Evolutionary conservation across 2,329 filamentous ascomycete genomes (phyloP).

Genomic region (Massarina eburnea): DNA sequence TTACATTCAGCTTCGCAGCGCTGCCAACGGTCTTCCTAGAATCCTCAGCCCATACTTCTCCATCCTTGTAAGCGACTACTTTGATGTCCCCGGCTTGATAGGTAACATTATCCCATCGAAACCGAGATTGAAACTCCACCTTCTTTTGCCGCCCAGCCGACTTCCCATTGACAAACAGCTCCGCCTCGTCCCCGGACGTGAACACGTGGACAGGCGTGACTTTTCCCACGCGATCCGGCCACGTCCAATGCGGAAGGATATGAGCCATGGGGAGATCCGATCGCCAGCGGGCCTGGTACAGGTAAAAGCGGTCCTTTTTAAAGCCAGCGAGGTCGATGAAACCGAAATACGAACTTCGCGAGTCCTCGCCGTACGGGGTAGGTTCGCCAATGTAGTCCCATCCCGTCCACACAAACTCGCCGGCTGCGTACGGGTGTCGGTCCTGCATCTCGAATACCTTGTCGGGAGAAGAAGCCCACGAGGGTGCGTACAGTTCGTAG

Average conservation of each 20-base stretch:
- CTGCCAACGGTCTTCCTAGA: slow-evolving; percentile 47
- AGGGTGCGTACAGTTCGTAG: slow-evolving; percentile 55
- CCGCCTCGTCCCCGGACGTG: slow-evolving; percentile 55
- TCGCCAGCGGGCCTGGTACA: slow-evolving; percentile 59
- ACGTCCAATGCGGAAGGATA: slow-evolving; percentile 60
- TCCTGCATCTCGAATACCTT: slow-evolving; percentile 57
- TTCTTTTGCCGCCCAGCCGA: slow-evolving; percentile 48
- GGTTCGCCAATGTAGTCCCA: slow-evolving; percentile 56
- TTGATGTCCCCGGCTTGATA: slow-evolving; percentile 53
- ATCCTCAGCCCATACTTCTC: slow-evolving; percentile 50
- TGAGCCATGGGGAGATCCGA: slow-evolving; percentile 53
- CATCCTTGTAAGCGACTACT: slow-evolving; percentile 54
- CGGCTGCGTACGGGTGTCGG: slow-evolving; percentile 52
- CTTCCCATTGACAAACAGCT: slow-evolving; percentile 56
- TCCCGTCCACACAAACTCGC: slow-evolving; percentile 58
- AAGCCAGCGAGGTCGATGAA: slow-evolving; percentile 62
- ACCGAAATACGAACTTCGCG: slow-evolving; percentile 58
- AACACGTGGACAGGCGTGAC: slow-evolving; percentile 60
- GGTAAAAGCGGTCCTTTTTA: slow-evolving; percentile 57
- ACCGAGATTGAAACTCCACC: slow-evolving; percentile 47
- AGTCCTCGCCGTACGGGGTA: slow-evolving; percentile 48
- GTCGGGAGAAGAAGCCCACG: slow-evolving; percentile 54
- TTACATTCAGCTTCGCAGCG: slow-evolving; percentile 43
- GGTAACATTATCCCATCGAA: slow-evolving; percentile 56
- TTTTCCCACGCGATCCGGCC: slow-evolving; percentile 46